Base-by-base conservation (phyloP, 768 basidiomycete species). In the Tylopilus balloui region DNA sequence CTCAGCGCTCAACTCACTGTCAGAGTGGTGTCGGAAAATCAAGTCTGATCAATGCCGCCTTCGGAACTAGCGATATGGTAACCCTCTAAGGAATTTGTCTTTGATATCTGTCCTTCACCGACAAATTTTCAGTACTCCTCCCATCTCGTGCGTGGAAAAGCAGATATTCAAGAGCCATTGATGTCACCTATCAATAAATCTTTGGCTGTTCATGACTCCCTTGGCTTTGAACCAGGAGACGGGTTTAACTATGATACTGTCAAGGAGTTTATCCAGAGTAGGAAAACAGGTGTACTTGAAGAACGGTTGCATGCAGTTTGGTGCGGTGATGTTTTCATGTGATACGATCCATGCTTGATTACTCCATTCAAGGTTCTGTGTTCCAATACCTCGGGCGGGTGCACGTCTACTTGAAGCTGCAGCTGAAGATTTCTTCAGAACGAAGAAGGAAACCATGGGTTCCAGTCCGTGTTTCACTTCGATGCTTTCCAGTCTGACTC, bases 171-270 rank as follows among this genome's bases (percentile, higher is more conserved):
- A 10, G 19, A 6, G 9, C 35, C 17, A 19, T 36, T 46, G 14
- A n/a, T 15, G 36, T 51, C 50, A 27, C 19, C 31, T 21, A 45
- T 27, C 24, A 51, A 51, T 27, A 4, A 38, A 24, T 31, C 25
- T 4, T 28, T 47, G 15, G 34, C 40, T 11, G 38, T 51, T 13
- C 50, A 51, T 15, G 38, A 41, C 11, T 47, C 44, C 12, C 19
- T 47, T 14, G 50, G 44, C 15, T 47, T 47, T 13, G 50, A 51
- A 19, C 20, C 44, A 10, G 50, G 50, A 4, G 50, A 51, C 0
- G 17, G 39, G 11, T 36, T 9, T 1, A 45, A 38, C 7, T 50
- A 31, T 11, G 19, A 38, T 0, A 45, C 14, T 14, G 48, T 46
- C 21, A 45, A 50, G 21, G 6, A 23, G 1, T 45, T 50, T 23